Base-by-base conservation (phyloP, 1,139 yeast species). In the Hyphopichia khmerensis region DNA sequence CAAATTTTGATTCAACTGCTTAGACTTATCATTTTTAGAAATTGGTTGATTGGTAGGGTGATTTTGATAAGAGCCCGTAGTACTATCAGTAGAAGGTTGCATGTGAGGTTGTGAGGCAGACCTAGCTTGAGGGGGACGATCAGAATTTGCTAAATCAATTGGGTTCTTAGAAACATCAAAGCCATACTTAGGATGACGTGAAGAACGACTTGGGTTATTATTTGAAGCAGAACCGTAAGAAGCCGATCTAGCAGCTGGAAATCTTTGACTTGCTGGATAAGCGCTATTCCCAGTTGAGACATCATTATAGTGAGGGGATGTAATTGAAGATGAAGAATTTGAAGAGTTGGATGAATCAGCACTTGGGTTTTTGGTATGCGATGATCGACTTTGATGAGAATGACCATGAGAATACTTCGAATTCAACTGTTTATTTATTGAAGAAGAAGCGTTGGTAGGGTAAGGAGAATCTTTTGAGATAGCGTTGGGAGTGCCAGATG, bases 1-100 rank as follows among this genome's bases (percentile, higher is more conserved):
- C 45, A 74, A 62, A 46, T 72, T 72, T 42, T 71, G 75, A 45
- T 71, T 71, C 53, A 73, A 58, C 41, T 69, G 69, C n/a, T 51
- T 54, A 0, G 69, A 53, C 43, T 67, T 67, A 36, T 56, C 55
- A 42, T 52, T 48, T 38, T 46, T 39, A 34, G 51, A 21, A 36
- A 33, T 11, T 4, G 33, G 9, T 15, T 48, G 45, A 18, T 43
- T 29, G 14, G 34, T 34, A 4, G 27, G 7, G 19, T 33, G 34
- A 10, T 36, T 35, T 24, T 26, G 35, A 24, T 33, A 32, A n/a
- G 33, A 29, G 10, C 18, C 15, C 34, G 57, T 53, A 15, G 60
- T 4, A 15, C 17, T 14, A n/a, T 35, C 36, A 16, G 36, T 16
- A 9, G 33, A 6, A 13, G 36, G 40, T 30, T 32, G 31, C 11